Base-by-base conservation (phyloP, 108 stramenopile species). In the Cyclotella baltica region DNA sequence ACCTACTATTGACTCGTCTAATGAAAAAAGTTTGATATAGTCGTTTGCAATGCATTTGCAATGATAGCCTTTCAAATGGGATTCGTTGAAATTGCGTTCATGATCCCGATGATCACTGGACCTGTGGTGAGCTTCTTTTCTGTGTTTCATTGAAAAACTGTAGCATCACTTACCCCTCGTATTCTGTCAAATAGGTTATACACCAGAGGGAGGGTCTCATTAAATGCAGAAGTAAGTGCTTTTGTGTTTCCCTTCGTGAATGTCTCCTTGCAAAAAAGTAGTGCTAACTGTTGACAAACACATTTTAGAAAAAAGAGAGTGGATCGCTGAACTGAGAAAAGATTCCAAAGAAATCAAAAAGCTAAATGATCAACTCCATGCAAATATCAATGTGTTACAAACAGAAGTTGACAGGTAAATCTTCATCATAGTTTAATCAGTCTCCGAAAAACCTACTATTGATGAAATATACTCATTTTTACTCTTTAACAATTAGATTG, bases 221-320 rank as follows among this genome's bases (percentile, higher is more conserved):
- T 30, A 62, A 77, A 62, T 67, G 68, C 52, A 43, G 35, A 52
- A 68, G 57, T 76, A 52, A 55, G 34, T 40, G 28, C 6, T 25
- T 38, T 6, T 43, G 9, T 67, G 19, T 52, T 51, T 52, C 18
- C 50, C 9, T 34, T 31, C 10, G 4, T 29, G 11, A 18, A 18
- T 57, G 2, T 29, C 2, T 29, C 3, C 22, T 3, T 57, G 2
- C 20, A 25, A 18, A 3, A 3, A 28, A 4, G 15, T 57, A 4
- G 18, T 27, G 20, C 13, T 20, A 59, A 27, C 56, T 23, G 34
- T 10, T 27, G 27, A 29, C 38, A 58, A 36, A 0, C 2, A 20
- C 6, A 48, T 48, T 48, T 22, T 4, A 77, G 76, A 67, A 53
- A 77, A 69, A 57, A 65, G 80, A 63, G 80, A 81, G 61, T 55